Evolutionary conservation across 331 rosid species (phyloP).

Genomic region (Quercus phellos): DNA sequence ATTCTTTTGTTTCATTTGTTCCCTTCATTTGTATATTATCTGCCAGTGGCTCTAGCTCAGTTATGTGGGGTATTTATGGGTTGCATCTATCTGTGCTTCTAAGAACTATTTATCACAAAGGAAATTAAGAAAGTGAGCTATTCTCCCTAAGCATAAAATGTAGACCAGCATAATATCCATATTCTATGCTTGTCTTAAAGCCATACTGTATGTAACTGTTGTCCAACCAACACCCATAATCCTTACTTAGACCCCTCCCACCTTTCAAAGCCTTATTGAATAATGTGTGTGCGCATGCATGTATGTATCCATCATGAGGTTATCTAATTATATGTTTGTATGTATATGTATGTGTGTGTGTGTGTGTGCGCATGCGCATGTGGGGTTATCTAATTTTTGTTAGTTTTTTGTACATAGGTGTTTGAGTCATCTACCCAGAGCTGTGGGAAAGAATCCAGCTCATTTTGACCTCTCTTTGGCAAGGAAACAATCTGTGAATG

Average conservation of each 20-base stretch:
- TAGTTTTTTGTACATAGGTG: constrained; percentile 54
- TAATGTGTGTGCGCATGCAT: neutral
- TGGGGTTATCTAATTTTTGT: constrained; percentile 1
- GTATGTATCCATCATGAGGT: no score
- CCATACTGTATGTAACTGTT: neutral
- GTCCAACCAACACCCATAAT: neutral
- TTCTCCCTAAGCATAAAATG: no score
- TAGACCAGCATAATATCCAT: no score
- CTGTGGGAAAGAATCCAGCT: constrained; percentile 83
- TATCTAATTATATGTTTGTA: neutral
- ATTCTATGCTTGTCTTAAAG: neutral
- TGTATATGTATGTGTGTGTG: neutral
- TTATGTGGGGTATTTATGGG: no score
- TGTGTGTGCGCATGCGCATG: neutral
- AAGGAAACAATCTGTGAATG: constrained; percentile 51
- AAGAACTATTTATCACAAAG: no score
- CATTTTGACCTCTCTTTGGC: constrained; percentile 87
- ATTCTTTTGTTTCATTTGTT: no score
- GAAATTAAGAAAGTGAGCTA: no score
- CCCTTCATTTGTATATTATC: no score
- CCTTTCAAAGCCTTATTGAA: neutral
- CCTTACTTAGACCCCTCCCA: neutral
- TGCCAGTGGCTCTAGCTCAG: no score
- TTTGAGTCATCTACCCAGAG: constrained; percentile 81
- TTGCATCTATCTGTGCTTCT: no score